Conservation (phyloP, 1,284 basidiomycete species). For the Rhodotorula sp. region DNA sequence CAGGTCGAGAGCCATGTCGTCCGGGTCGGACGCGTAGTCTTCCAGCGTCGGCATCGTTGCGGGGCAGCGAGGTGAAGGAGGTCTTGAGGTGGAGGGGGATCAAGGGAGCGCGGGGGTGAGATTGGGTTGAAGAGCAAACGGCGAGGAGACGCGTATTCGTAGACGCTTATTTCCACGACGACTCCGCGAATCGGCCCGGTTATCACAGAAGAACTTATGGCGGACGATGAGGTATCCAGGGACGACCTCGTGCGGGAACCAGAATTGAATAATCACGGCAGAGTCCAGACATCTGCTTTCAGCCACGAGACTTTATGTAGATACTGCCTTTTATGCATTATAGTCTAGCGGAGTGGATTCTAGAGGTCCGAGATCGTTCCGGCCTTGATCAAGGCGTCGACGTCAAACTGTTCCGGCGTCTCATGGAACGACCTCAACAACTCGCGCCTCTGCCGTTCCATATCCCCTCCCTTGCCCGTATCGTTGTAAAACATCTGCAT, state of each 20-base stretch:
- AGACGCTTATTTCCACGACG: too few relatives aligned
- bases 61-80: background rate
- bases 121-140: background rate
- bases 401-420: constrained; percentile 66
- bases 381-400: constrained; percentile 61
- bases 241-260: too few relatives aligned
- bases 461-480: constrained; percentile 46
- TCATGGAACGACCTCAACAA: constrained; percentile 71
- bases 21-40: constrained; percentile 30
- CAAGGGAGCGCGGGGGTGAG: background rate
- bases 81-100: background rate
- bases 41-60: constrained; percentile 20
- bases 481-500: constrained; percentile 74
- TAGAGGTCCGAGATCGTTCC: constrained; percentile 14
- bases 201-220: too few relatives aligned
- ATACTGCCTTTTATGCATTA: background rate
- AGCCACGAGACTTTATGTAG: too few relatives aligned
- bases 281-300: too few relatives aligned
- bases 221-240: too few relatives aligned
- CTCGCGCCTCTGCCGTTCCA: constrained; percentile 51
- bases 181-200: too few relatives aligned
- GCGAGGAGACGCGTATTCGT: background rate
- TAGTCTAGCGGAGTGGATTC: background rate
- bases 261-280: too few relatives aligned
- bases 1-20: constrained; percentile 22